Conservation (phyloP, 306 rosid genomes). For the Cotoneaster glaucophyllus region DNA sequence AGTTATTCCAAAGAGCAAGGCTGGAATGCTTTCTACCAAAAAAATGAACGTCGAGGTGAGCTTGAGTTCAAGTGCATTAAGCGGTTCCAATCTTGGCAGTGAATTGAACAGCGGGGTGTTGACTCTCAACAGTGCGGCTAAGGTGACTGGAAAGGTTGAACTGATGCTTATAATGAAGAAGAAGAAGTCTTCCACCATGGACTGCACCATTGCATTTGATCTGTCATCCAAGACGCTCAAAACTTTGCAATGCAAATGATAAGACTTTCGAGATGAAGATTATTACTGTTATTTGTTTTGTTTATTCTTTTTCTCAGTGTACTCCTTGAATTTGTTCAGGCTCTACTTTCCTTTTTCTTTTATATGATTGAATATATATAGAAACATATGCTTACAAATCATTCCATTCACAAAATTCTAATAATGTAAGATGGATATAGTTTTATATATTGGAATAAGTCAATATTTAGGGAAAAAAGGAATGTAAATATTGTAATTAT, state of each 20-base stretch:
- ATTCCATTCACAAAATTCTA: neutral
- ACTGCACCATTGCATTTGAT: neutral
- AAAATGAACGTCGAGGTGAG: neutral
- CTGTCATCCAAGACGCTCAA: neutral
- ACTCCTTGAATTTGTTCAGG: neutral
- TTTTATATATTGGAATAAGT: too few species aligned
- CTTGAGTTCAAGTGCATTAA: neutral
- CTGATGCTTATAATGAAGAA: constrained; percentile 13
- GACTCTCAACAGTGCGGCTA: neutral
- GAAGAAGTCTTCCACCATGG: constrained; percentile 6
- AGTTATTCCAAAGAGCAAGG: neutral
- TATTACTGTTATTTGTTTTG: neutral
- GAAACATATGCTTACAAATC: neutral
- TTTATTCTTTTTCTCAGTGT: neutral
- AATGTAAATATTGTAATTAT: too few species aligned
- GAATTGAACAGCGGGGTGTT: neutral
- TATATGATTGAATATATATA: neutral
- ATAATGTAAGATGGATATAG: neutral
- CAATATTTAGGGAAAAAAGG: too few species aligned
- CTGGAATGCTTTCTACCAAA: constrained; percentile 11
- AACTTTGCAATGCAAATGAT: constrained; percentile 4
- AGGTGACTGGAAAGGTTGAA: neutral
- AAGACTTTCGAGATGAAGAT: neutral
- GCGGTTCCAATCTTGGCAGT: neutral
- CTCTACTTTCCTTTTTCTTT: too few species aligned